Evolutionary conservation across 148 eudicot genomes (phyloP).

Genomic region (Rhododendron ferrugineum): DNA sequence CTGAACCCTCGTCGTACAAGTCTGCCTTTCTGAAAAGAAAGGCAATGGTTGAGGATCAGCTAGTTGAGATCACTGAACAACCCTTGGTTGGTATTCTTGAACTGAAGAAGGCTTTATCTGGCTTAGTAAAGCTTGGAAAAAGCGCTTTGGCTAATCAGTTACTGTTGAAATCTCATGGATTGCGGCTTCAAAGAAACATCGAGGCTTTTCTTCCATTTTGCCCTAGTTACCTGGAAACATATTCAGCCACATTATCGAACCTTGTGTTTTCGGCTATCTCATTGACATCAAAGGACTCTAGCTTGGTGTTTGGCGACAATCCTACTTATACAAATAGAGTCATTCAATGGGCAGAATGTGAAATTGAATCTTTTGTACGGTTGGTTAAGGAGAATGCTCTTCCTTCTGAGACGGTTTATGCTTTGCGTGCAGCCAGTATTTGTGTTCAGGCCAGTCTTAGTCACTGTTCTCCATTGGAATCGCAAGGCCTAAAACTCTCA

Average conservation of each 20-base stretch:
- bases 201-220: constrained; percentile 69
- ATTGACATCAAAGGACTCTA: constrained; percentile 58
- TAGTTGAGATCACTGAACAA: constrained; percentile 56
- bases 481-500: constrained; percentile 73
- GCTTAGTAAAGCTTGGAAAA: constrained; percentile 75
- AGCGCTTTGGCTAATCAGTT: constrained; percentile 80
- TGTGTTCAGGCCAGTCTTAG: constrained; percentile 84
- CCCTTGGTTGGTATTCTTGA: constrained; percentile 53
- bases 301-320: constrained; percentile 76
- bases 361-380: constrained; percentile 74
- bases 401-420: constrained; percentile 65
- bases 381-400: constrained; percentile 88
- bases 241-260: constrained; percentile 75
- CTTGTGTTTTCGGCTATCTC: constrained; percentile 72
- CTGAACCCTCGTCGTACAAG: constrained; percentile 50
- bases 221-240: constrained; percentile 69
- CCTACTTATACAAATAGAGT: constrained; percentile 62
- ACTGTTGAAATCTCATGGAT: constrained; percentile 61
- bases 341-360: constrained; percentile 94
- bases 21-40: constrained; percentile 60
- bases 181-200: constrained; percentile 56
- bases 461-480: constrained; percentile 65
- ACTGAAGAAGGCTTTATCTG: constrained; percentile 55
- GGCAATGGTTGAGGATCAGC: constrained; percentile 61
- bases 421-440: constrained; percentile 75